Evolutionary conservation across 2,329 filamentous ascomycete species (phyloP), one percentile per base, ranked within the genome.

Genomic region (Fusarium sp.): DNA sequence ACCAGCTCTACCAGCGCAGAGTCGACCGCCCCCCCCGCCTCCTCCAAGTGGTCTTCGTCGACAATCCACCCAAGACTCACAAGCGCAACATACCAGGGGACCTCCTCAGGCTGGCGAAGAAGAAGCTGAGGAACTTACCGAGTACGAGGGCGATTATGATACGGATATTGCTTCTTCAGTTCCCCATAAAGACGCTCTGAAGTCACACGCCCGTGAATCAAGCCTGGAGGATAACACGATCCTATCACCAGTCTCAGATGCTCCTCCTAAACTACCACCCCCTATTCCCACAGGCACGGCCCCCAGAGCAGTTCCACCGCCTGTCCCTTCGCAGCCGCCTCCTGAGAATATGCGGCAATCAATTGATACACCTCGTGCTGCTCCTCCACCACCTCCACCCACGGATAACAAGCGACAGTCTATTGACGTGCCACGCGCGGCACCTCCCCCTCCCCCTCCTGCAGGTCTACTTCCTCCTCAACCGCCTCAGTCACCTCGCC

Each of bases 91-190:
- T 18, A 83, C 87, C 29, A 74, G 82, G 60, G 78, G 86, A 69
- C 82, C 82, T 16, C 74, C 78, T 15, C 81, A 83, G 63, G 84
- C 84, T 68, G 87, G 83, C 29, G 91, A 92, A 37, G 90, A 90
- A 37, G 91, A 92, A 19, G 91, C 90, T 31, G 94, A 93, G 66
- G 94, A 97, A 77, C 88, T 94, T 38, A 97, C 94, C 0, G 95
- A 98, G 78, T 98, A 98, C 78, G 96, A 99, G 79, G 96, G 95
- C 11, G 96, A 98, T 79, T 98, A 98, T 79, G 96, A 98, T 76
- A 98, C 96, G 11, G 96, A 98, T 79, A 98, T 98, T 79, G 95
- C 93, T 4, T 94, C 95, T n/a, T 92, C 94, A 15, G 94, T 90
- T n/a, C 94, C 93, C 62, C 94, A 97, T 81, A 98, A 97, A 82